A percentile compares a stretch with the other conserved stretches of the same genome.
These are phyloP conservation scores for Lichina pygmaea DNA, from an alignment of 495 filamentous ascomycete genomes.

Conservation along the genomic window DNA sequence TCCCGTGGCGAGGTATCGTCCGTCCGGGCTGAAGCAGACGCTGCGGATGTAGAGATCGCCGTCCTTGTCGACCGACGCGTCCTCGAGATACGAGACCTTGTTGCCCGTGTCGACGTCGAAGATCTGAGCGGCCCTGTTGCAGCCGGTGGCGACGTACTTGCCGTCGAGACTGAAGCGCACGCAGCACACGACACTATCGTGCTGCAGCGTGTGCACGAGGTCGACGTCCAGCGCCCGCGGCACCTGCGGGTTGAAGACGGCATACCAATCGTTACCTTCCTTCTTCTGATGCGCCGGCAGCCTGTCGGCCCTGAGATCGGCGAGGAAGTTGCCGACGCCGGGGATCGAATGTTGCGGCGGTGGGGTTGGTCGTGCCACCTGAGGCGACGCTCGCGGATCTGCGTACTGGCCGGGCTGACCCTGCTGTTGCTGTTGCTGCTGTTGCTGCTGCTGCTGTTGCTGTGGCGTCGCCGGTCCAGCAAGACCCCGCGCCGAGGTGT, in stretches of 20 bases:
- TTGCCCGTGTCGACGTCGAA: slow-evolving; percentile 61
- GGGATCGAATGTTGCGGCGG: slow-evolving; percentile 26
- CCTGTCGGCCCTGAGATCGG: slow-evolving; percentile 65
- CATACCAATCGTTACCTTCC: slow-evolving; percentile 64
- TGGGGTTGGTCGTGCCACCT: slow-evolving; percentile 60
- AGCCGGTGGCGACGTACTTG: slow-evolving; percentile 70
- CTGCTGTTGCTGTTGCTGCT: slow-evolving; percentile 37
- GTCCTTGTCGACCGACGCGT: slow-evolving; percentile 57
- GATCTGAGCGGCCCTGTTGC: slow-evolving; percentile 72
- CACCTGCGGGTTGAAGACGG: slow-evolving; percentile 66
- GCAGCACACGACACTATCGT: slow-evolving; percentile 79
- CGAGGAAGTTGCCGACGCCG: slow-evolving; percentile 52
- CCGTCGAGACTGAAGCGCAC: slow-evolving; percentile 75
- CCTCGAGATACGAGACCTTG: slow-evolving; percentile 53
- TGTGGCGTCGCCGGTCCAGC: slow-evolving; percentile 73
- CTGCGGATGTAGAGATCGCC: slow-evolving; percentile 78
- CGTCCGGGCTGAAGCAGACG: slow-evolving; percentile 82
- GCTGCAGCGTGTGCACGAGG: slow-evolving; percentile 57
- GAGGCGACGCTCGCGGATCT: slow-evolving; percentile 58
- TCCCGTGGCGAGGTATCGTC: slow-evolving; percentile 66
- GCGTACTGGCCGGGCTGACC: slow-evolving; percentile 59
- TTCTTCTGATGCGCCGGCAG: slow-evolving; percentile 65
- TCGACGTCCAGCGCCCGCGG: slow-evolving; percentile 68
- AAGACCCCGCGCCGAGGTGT: slow-evolving; percentile 17
- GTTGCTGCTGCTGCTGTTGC: slow-evolving; percentile 26